phyloP scores from a whole-genome alignment of 345 rosid genomes.

The Gossypium stocksii region DNA sequence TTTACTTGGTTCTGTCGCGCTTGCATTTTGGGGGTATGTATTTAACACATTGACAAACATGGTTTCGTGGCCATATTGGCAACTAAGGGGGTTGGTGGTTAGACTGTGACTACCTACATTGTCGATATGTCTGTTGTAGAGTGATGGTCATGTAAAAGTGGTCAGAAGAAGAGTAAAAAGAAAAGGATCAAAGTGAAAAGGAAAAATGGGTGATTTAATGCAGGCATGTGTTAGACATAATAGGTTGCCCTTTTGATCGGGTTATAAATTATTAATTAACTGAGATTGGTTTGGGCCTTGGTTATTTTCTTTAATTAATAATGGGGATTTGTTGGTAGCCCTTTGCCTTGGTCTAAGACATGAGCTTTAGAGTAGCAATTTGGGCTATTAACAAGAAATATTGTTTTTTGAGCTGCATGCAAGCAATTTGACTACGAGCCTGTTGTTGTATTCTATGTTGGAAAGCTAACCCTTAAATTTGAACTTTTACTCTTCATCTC shows the following conservation, averaged over 20 bases:
- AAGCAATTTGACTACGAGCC: too few species aligned
- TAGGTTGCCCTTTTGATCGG: neutral
- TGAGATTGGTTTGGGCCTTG: neutral
- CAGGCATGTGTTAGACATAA: neutral
- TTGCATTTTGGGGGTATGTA: neutral
- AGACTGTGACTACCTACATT: neutral
- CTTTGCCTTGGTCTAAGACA: neutral
- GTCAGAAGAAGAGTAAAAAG: neutral
- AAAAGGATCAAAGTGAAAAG: neutral
- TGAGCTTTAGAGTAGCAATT: neutral
- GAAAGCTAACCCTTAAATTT: neutral
- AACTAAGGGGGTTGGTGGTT: neutral
- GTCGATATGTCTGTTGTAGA: neutral
- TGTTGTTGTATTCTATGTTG: too few species aligned
- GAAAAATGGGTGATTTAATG: neutral
- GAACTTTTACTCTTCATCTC: neutral
- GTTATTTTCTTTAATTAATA: neutral
- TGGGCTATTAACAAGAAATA: neutral
- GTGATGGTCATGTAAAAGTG: neutral
- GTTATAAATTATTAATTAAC: neutral
- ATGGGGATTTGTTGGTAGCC: neutral
- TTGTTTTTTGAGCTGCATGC: too few species aligned
- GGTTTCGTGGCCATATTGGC: neutral
- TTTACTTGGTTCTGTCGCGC: neutral
- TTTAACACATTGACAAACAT: neutral